Conservation (phyloP, 2,329 filamentous ascomycete species). For the Talaromyces sp. region DNA sequence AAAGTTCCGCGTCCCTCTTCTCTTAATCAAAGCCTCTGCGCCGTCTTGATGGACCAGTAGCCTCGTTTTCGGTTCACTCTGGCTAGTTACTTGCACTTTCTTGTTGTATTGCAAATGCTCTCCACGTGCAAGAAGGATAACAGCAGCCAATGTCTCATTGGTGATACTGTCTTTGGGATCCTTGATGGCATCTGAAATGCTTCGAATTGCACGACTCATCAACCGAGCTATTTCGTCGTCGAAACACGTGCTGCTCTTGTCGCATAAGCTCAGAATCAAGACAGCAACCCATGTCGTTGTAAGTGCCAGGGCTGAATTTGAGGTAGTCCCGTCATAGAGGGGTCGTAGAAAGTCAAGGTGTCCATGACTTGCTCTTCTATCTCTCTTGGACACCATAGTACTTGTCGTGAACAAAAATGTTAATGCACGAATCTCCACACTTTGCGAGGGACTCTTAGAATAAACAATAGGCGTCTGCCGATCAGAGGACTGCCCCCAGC, state of each 20-base stretch:
- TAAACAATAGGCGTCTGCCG: background rate
- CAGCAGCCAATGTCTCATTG: conserved; percentile 10
- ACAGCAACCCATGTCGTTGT: conserved; percentile 15
- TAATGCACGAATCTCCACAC: conserved; percentile 4
- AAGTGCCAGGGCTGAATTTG: conserved; percentile 6
- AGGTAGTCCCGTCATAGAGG: background rate
- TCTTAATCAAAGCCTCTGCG: conserved; percentile 15
- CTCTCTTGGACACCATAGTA: background rate
- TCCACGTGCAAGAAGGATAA: conserved; percentile 13
- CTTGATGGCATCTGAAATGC: background rate
- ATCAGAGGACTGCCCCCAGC: background rate
- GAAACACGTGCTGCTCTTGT: background rate
- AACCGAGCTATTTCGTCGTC: background rate
- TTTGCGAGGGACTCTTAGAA: background rate
- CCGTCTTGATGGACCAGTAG: conserved; percentile 13
- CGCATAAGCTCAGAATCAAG: conserved; percentile 5
- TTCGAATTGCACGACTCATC: conserved; percentile 2
- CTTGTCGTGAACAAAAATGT: conserved; percentile 3
- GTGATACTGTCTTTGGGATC: conserved; percentile 8
- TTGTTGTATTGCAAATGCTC: conserved; percentile 11
- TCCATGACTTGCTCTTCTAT: conserved; percentile 12
- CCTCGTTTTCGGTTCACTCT: background rate
- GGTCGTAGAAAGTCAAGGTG: conserved; percentile 15
- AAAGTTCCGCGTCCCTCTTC: conserved; percentile 12
- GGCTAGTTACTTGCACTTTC: background rate